Evolutionary conservation across 2,329 filamentous ascomycete species (phyloP), one percentile per base, ranked within the genome.

Genomic region (Ophioceras dolichostomum): DNA sequence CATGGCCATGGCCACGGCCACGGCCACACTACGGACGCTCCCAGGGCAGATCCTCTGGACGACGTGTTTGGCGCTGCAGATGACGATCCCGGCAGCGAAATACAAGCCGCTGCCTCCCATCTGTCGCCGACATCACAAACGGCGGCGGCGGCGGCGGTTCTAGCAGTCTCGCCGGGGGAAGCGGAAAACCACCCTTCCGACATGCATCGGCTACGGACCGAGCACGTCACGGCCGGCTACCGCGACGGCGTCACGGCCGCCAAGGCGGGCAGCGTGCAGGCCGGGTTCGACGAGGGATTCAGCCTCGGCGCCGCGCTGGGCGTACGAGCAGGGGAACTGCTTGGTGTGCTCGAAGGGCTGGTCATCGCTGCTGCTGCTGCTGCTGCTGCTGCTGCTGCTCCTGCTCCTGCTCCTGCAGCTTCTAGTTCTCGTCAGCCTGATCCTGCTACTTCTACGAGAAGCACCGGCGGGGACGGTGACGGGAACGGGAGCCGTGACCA

Each of bases 211-310:
- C 70, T 94, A 13, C 77, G 82, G 49, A 70, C 75, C 30, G 78
- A 83, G 39, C 86, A 94, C 55, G 72, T 76, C 37, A 95, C 83
- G 7, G 79, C 83, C 28, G 91, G 91, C 16, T 96, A 96, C 60
- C 80, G 32, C 41, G 88, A 95, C 50, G 91, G 89, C 32, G 73
- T 96, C 37, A 71, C 80, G 0, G 65, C 64, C 3, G 83, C 82
- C 22, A 96, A 96, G 56, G 73, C 73, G 19, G 61, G 68, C 34
- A 81, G 77, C 49, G 75, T 95, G 19, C 91, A 98, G 59, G 68
- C 68, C 12, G 89, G 89, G 0, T 96, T 98, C 52, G 91, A 98
- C 54, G 84, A 89, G 45, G 89, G 89, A 0, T 96, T 87, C 55
- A 68, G 76, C 12, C 67, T 96, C 1, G 91, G 91, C 10, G 88